Conservation (phyloP, 2,329 filamentous ascomycete genomes). For the Alternaria consortialis region DNA sequence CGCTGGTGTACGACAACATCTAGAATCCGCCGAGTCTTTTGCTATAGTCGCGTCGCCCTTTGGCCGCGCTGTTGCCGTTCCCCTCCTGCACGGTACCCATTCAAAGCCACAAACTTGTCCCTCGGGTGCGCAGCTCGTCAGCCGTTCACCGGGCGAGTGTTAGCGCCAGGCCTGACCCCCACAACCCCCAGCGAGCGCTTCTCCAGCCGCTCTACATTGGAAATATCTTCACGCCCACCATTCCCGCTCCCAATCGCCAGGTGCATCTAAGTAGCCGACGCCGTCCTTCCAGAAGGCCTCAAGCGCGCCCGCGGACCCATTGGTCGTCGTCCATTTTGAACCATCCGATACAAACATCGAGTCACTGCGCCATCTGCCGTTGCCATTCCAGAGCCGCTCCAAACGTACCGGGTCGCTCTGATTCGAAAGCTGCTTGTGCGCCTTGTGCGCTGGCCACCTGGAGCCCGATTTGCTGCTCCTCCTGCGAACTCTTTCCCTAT, state of each 20-base stretch:
- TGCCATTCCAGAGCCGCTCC: slow-evolving; percentile 30
- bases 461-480: slow-evolving; percentile 18
- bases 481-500: slow-evolving; percentile 14
- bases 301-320: slow-evolving; percentile 39
- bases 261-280: slow-evolving; percentile 18
- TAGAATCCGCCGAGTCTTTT: slow-evolving; percentile 8
- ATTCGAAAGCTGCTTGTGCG: slow-evolving; percentile 35
- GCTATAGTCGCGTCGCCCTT: slow-evolving; percentile 20
- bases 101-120: slow-evolving; percentile 18
- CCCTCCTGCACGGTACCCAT: slow-evolving; percentile 18
- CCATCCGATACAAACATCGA: slow-evolving; percentile 34
- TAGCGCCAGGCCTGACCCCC: slow-evolving; percentile 46
- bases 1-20: slow-evolving; percentile 17
- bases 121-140: slow-evolving; percentile 26
- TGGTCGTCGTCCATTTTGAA: slow-evolving; percentile 32
- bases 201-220: slow-evolving; percentile 43
- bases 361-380: slow-evolving; percentile 27
- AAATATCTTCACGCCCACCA: slow-evolving; percentile 36
- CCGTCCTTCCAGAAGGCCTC: slow-evolving; percentile 34
- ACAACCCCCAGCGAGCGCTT: slow-evolving; percentile 45
- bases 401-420: slow-evolving; percentile 34
- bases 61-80: slow-evolving; percentile 13
- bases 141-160: slow-evolving; percentile 49
- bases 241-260: slow-evolving; percentile 34
- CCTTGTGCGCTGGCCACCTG: slow-evolving; percentile 35